Evolutionary conservation across 75 land plant species (phyloP), one percentile per base, ranked within the genome.

Genomic region (Selaginella tamariscina): DNA sequence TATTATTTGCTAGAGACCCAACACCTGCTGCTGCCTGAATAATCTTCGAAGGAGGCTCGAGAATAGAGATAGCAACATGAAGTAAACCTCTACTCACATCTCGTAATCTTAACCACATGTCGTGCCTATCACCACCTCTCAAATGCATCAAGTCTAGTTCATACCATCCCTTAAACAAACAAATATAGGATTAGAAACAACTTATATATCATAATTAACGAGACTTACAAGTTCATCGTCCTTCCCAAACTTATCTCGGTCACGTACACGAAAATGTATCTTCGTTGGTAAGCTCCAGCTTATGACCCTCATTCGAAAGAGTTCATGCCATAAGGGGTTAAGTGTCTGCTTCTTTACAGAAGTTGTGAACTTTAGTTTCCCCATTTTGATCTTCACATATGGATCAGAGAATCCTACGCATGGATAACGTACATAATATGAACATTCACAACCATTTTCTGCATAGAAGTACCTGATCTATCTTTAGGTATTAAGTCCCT

Each of bases 171-270:
- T 74, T 5, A 15, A 15, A 32, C 68, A 31, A 23, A 18, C 23
- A 18, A 60, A 22, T 60, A 18, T 23, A 18, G 15, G 21, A 60
- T 9, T 23, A 60, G 23, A 60, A 23, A 9, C 23, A 15, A 60
- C 11, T 60, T 60, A 23, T 60, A 18, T 60, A 13, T 15, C 15
- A 1, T 30, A 33, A 33, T 29, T 1, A 27, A 1, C 20, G 23
- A 21, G n/a, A 33, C 28, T 32, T 64, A 74, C 76, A n/a, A 74
- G 71, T 30, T 74, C 71, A 63, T 74, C 76, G 44, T 74, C 76
- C 29, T 70, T 64, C 0, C 73, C 29, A 44, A 74, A 62, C 22
- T n/a, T 21, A 49, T 74, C 76, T 2, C 72, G 71, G 28, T 74
- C 76, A 32, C 76, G 76, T 31, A 31, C 65, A 0, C 66, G 71